A percentile compares a stretch with the other conserved stretches of the same genome.
These are phyloP conservation scores for Solanum aculeatissimum DNA, from an alignment of 305 asterid species.

Conservation along the genomic window DNA sequence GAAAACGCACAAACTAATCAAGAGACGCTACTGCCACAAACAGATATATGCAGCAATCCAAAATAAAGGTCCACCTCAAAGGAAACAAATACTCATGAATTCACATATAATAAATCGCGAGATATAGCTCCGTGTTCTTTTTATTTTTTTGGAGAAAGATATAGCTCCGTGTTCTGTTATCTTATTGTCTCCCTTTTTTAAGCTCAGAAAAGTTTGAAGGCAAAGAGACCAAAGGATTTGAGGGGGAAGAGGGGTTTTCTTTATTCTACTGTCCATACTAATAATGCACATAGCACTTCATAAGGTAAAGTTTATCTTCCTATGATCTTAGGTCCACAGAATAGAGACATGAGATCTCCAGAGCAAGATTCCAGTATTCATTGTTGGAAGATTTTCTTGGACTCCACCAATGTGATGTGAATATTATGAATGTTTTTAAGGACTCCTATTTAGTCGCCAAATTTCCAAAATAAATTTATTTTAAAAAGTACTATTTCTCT, in stretches of 20 bases:
- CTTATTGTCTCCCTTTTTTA: neutral
- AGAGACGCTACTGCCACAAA: neutral
- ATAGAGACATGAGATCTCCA: neutral
- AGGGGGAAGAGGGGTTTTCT: neutral
- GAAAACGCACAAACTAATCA: neutral
- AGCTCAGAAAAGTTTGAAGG: neutral
- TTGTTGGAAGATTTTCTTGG: neutral
- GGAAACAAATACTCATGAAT: neutral
- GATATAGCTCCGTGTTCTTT: neutral
- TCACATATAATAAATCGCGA: neutral
- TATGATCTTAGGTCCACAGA: neutral
- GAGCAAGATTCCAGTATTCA: neutral
- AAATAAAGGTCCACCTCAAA: neutral
- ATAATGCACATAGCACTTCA: neutral
- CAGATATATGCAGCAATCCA: neutral
- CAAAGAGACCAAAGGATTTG: neutral
- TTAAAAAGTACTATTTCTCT: neutral
- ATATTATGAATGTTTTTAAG: neutral
- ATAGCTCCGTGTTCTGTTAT: neutral
- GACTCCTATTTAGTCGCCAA: too few species aligned
- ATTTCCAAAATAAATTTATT: neutral
- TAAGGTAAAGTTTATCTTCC: neutral
- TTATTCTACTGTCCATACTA: neutral
- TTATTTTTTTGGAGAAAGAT: too few species aligned
- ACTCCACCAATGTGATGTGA: neutral